phyloP scores from a whole-genome alignment of 164 flowering plant genomes.

The Dillenia suffruticosa region DNA sequence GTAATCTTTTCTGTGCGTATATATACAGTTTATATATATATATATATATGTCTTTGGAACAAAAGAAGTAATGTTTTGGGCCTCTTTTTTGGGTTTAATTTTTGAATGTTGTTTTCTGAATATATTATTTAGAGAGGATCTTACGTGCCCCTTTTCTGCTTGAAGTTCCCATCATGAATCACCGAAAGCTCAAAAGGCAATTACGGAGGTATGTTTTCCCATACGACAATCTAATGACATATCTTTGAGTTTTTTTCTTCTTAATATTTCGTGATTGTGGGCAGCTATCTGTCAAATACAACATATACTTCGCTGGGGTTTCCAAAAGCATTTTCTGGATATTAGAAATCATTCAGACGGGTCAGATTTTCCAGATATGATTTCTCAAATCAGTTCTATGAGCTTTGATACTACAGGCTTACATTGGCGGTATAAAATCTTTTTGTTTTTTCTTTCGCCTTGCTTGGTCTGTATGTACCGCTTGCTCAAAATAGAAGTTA shows the following conservation, averaged over 20 bases:
- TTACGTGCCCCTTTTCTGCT: conserved; percentile 5
- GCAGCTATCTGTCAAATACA: conserved; percentile 95
- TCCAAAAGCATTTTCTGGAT: conserved; percentile 58
- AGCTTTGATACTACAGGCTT: conserved; percentile 69
- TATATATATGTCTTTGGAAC: too few species aligned
- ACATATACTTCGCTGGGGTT: conserved; percentile 85
- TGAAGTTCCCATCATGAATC: conserved; percentile 95
- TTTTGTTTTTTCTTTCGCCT: background rate
- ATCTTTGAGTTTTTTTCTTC: background rate
- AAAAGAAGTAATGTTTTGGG: background rate
- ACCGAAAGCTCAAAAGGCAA: conserved; percentile 90
- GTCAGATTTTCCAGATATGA: conserved; percentile 54
- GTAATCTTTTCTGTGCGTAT: conserved; percentile 22
- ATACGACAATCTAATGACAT: background rate
- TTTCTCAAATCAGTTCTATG: conserved; percentile 84
- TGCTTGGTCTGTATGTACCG: too few species aligned
- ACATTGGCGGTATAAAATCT: conserved; percentile 83
- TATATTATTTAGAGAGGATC: background rate
- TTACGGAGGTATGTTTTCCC: conserved; percentile 65
- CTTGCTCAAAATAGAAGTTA: background rate
- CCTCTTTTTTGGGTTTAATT: too few species aligned
- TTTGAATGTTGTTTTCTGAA: background rate
- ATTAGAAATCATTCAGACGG: conserved; percentile 42
- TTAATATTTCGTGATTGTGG: conserved; percentile 9
- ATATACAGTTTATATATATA: too few species aligned